phyloP scores from a whole-genome alignment of 371 early-diverging fungal species.

The Chytridium lagenaria region DNA sequence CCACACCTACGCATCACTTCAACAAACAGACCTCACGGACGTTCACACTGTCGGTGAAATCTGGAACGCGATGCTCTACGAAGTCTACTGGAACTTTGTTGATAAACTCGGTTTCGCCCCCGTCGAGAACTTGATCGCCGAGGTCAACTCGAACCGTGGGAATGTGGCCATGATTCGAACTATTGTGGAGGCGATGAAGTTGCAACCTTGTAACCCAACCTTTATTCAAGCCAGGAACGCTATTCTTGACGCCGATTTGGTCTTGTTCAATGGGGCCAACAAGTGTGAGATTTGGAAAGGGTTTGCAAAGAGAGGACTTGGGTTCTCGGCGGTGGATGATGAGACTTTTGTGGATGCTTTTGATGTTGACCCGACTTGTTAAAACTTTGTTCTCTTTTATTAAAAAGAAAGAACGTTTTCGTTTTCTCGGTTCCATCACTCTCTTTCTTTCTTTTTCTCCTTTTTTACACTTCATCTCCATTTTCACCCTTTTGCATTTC shows the following conservation, averaged over 20 bases:
- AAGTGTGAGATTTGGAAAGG: slow-evolving; percentile 82
- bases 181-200: slow-evolving; percentile 55
- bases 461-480: too few relatives aligned
- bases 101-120: slow-evolving; percentile 63
- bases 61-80: slow-evolving; percentile 69
- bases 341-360: not conserved
- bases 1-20: slow-evolving; percentile 24
- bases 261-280: slow-evolving; percentile 76
- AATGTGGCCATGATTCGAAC: slow-evolving; percentile 37
- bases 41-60: slow-evolving; percentile 48
- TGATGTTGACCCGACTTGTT: slow-evolving; percentile 10
- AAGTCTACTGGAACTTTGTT: slow-evolving; percentile 84
- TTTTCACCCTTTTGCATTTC: not conserved
- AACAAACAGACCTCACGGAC: slow-evolving; percentile 22
- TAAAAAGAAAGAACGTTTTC: too few relatives aligned
- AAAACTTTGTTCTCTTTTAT: not conserved
- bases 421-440: too few relatives aligned
- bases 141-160: slow-evolving; percentile 6
- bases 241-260: slow-evolving; percentile 81
- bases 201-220: slow-evolving; percentile 89
- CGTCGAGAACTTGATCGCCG: slow-evolving; percentile 30
- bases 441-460: too few relatives aligned
- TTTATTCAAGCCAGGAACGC: slow-evolving; percentile 91
- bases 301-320: slow-evolving; percentile 81
- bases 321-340: slow-evolving; percentile 25